Conservation (phyloP, 2,329 filamentous ascomycete genomes). For the Fusarium transvaalense region DNA sequence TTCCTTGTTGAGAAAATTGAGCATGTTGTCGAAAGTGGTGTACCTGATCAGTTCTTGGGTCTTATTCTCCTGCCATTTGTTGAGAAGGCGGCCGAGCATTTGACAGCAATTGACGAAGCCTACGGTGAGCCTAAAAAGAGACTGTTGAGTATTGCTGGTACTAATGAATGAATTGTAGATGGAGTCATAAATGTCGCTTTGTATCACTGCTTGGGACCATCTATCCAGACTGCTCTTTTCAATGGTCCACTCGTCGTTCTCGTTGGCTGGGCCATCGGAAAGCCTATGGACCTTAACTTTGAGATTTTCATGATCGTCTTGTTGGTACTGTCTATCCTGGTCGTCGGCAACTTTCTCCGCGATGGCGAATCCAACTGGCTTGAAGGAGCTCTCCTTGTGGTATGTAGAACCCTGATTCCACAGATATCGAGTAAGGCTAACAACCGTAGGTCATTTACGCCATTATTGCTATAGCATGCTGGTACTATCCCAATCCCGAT, state of each 20-base stretch:
- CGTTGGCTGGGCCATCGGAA: constrained; percentile 75
- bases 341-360: constrained; percentile 80
- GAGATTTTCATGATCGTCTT: constrained; percentile 82
- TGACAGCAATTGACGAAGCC: constrained; percentile 78
- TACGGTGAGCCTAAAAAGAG: constrained; percentile 63
- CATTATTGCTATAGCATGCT: constrained; percentile 60
- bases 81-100: constrained; percentile 78
- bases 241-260: constrained; percentile 80
- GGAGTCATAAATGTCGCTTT: constrained; percentile 77
- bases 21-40: constrained; percentile 55
- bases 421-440: not conserved
- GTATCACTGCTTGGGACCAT: constrained; percentile 78
- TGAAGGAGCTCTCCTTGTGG: constrained; percentile 77
- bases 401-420: constrained; percentile 46
- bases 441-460: constrained; percentile 54
- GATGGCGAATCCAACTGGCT: constrained; percentile 83
- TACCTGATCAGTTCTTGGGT: constrained; percentile 56
- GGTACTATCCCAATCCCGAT: constrained; percentile 60
- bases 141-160: too few relatives aligned
- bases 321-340: constrained; percentile 78
- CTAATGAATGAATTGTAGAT: too few relatives aligned
- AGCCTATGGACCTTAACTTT: constrained; percentile 77
- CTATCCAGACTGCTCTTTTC: constrained; percentile 80
- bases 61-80: constrained; percentile 76
- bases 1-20: constrained; percentile 76